These are phyloP conservation scores for Pseudogymnoascus pannorum DNA, from an alignment of 2,329 filamentous ascomycete genomes.

Conservation along the genomic window DNA sequence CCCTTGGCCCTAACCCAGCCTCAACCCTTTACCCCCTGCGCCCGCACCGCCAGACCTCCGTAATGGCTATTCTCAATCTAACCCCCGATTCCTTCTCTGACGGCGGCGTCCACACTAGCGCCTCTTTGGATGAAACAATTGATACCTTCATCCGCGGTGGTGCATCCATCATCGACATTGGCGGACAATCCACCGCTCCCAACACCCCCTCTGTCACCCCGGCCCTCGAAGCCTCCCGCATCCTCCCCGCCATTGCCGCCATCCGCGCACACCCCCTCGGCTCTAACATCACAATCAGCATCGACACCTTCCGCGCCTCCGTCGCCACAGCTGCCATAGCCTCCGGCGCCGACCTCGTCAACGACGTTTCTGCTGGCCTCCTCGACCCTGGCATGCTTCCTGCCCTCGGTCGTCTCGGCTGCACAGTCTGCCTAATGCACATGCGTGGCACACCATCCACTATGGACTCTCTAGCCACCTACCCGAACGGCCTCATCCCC, in stretches of 20 bases:
- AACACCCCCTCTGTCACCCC: conserved; percentile 59
- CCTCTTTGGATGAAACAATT: conserved; percentile 52
- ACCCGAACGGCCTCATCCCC: conserved; percentile 48
- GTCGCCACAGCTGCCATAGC: conserved; percentile 71
- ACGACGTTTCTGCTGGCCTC: conserved; percentile 80
- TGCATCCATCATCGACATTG: conserved; percentile 82
- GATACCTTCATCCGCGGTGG: conserved; percentile 57
- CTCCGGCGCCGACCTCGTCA: conserved; percentile 85
- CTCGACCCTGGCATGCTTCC: conserved; percentile 76
- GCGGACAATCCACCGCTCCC: conserved; percentile 87
- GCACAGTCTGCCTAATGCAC: conserved; percentile 70
- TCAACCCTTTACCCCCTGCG: conserved; percentile 52
- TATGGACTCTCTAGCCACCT: conserved; percentile 53
- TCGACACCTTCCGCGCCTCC: conserved; percentile 85
- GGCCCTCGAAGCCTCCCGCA: conserved; percentile 67
- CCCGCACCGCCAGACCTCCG: conserved; percentile 51
- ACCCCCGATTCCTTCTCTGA: conserved; percentile 98
- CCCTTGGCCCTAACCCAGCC: conserved; percentile 36
- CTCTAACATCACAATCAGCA: conserved; percentile 62
- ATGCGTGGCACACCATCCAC: conserved; percentile 63
- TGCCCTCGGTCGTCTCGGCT: conserved; percentile 69
- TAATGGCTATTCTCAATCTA: conserved; percentile 94
- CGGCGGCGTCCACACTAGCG: conserved; percentile 57
- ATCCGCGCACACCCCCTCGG: conserved; percentile 62
- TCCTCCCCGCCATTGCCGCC: conserved; percentile 70